These are phyloP conservation scores for Cucurbita argyrosperma DNA, from an alignment of 306 rosid species.

Conservation along the genomic window DNA sequence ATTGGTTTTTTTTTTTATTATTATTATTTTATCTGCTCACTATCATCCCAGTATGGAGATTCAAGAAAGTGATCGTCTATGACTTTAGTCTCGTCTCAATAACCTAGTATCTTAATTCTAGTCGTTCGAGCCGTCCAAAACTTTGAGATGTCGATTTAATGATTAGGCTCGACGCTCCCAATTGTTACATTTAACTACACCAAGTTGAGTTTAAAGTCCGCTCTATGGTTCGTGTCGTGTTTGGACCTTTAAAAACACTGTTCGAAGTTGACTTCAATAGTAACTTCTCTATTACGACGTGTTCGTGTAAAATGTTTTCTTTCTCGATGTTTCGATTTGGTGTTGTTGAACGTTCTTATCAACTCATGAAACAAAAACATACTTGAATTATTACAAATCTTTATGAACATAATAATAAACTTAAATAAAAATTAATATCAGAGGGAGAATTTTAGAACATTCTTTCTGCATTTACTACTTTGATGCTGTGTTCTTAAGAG, in stretches of 20 bases:
- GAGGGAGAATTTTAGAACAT: not conserved
- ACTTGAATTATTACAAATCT: not conserved
- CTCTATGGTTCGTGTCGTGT: not conserved
- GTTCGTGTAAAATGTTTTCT: not conserved
- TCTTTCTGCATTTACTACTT: conserved; percentile 16
- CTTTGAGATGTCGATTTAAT: too few relatives aligned
- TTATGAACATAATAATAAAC: conserved; percentile 6
- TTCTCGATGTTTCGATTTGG: not conserved
- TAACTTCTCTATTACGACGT: not conserved
- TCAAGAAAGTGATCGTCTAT: too few relatives aligned
- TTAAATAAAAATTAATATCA: conserved; percentile 13
- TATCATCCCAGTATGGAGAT: too few relatives aligned
- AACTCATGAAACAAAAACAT: not conserved
- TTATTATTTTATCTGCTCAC: not conserved
- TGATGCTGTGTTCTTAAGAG: conserved; percentile 27
- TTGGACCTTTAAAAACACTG: not conserved
- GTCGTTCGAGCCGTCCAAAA: too few relatives aligned
- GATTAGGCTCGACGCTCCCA: too few relatives aligned
- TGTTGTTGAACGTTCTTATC: not conserved
- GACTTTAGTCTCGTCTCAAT: too few relatives aligned
- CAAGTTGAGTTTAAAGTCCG: too few relatives aligned
- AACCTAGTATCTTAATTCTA: too few relatives aligned
- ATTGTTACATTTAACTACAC: too few relatives aligned
- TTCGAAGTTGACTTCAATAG: conserved; percentile 1
- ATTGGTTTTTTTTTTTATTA: not conserved